Conservation (phyloP, 1,139 yeast species). For the Yarrowia galli region DNA sequence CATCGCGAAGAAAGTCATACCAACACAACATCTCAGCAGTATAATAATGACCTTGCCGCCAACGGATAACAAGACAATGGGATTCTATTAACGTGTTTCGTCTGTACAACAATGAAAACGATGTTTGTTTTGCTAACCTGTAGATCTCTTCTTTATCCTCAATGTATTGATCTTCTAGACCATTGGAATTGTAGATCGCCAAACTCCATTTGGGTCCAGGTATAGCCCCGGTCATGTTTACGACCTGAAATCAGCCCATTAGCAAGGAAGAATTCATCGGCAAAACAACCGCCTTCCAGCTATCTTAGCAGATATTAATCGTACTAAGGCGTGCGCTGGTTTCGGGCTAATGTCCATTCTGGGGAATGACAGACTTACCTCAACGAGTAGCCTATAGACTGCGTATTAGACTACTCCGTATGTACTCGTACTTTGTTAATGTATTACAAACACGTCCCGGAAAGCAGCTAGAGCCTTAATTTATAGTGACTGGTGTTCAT, state of each 20-base stretch:
- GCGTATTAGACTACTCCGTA: background rate
- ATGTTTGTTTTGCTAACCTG: conserved; percentile 4
- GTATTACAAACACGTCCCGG: conserved; percentile 5
- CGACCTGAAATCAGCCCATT: conserved; percentile 1
- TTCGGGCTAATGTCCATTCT: conserved; percentile 2
- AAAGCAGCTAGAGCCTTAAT: background rate
- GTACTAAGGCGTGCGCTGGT: conserved; percentile 1
- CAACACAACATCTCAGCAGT: conserved; percentile 6
- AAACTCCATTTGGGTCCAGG: background rate
- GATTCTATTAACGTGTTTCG: conserved; percentile 6
- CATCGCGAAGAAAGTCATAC: background rate
- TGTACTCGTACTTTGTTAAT: conserved; percentile 1
- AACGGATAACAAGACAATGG: conserved; percentile 8
- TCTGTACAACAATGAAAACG: conserved; percentile 9
- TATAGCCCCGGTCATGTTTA: background rate
- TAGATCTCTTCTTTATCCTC: conserved; percentile 10
- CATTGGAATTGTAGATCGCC: background rate
- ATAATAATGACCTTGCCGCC: conserved; percentile 6
- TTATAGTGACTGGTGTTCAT: background rate
- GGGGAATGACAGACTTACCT: no score
- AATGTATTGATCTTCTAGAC: background rate
- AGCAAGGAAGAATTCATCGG: background rate
- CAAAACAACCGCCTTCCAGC: background rate
- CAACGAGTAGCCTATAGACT: background rate
- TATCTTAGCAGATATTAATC: background rate